Evolutionary conservation across 768 basidiomycete genomes (phyloP), one percentile per base, ranked within the genome.

Genomic region (Pisolithus orientalis): DNA sequence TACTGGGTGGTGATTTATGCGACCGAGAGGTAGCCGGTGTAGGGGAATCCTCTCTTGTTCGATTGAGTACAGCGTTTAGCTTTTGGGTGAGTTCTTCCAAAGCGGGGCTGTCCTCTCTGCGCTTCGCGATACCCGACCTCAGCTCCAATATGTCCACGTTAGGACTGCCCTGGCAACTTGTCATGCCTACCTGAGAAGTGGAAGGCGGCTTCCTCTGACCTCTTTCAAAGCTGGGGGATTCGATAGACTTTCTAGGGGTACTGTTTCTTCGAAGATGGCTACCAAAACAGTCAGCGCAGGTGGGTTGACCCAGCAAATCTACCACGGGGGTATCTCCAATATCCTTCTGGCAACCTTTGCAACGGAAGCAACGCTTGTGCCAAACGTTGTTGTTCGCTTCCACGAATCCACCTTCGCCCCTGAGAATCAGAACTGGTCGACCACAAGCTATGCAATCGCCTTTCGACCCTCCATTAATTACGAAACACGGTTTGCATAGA

Each of bases 311-410:
- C 11, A 89, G 70, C n/a, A 93, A 70, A 65, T 92, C 90, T 31
- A 92, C 85, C 80, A 90, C 83, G 0, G 90, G 90, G 2, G 70
- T 70, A 57, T 85, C 78, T 7, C 87, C 84, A 31, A 92, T 83
- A 55, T 83, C 78, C 69, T 80, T 86, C 65, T 71, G 75, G 62
- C 90, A 93, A 5, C 80, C 82, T 14, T 77, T 73, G 61, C 90
- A 93, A 56, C 74, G 75, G 69, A 91, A 93, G 65, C 90, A 93
- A 44, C 72, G 75, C 65, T 85, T 88, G 62, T 93, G 90, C 90
- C 90, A 93, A 57, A 83, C 79, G 42, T 77, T 77, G 40, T 80
- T 82, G 5, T 78, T 77, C 5, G 80, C 81, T 63, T 90, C 83
- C 40, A 93, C 75, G 56, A 85, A 91, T 4, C 80, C 82, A 3